A percentile compares a stretch with the other conserved stretches of the same genome.
These are phyloP conservation scores for Plantago major DNA, from an alignment of 257 asterid genomes.

Conservation along the genomic window DNA sequence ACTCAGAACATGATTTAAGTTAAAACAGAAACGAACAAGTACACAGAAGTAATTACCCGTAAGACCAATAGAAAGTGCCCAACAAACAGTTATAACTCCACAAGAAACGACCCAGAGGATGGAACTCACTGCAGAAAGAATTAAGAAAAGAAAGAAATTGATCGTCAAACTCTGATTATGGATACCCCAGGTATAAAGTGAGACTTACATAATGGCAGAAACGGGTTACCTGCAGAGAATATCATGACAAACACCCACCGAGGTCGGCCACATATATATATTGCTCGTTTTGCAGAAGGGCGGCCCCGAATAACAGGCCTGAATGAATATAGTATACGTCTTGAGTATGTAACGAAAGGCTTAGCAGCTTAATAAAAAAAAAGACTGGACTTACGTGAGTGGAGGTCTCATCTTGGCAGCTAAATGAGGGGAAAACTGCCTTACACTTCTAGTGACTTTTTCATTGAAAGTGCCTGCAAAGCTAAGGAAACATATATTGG, in stretches of 20 bases:
- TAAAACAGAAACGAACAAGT: constrained; percentile 10
- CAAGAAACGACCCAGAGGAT: constrained; percentile 81
- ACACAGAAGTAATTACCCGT: constrained; percentile 54
- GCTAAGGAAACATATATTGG: constrained; percentile 43
- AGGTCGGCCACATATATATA: constrained; percentile 89
- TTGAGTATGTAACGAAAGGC: constrained; percentile 17
- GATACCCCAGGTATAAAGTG: not conserved
- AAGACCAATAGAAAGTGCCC: constrained; percentile 68
- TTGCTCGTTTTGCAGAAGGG: constrained; percentile 78
- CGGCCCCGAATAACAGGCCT: constrained; percentile 99
- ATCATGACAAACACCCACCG: constrained; percentile 79
- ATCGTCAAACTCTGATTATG: constrained; percentile 1
- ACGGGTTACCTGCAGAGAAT: constrained; percentile 48
- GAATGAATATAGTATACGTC: constrained; percentile 22
- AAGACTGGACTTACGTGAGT: constrained; percentile 56
- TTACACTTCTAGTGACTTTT: constrained; percentile 79
- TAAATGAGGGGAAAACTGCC: constrained; percentile 91
- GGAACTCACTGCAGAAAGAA: constrained; percentile 56
- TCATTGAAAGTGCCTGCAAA: constrained; percentile 95
- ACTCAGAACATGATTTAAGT: constrained; percentile 1
- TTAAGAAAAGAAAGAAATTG: not conserved
- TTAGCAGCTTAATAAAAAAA: constrained; percentile 1
- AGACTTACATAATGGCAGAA: constrained; percentile 2
- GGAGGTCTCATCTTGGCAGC: constrained; percentile 99
- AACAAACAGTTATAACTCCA: constrained; percentile 57